These are phyloP conservation scores for Cudoniella acicularis DNA, from an alignment of 495 filamentous ascomycete species.

Conservation along the genomic window DNA sequence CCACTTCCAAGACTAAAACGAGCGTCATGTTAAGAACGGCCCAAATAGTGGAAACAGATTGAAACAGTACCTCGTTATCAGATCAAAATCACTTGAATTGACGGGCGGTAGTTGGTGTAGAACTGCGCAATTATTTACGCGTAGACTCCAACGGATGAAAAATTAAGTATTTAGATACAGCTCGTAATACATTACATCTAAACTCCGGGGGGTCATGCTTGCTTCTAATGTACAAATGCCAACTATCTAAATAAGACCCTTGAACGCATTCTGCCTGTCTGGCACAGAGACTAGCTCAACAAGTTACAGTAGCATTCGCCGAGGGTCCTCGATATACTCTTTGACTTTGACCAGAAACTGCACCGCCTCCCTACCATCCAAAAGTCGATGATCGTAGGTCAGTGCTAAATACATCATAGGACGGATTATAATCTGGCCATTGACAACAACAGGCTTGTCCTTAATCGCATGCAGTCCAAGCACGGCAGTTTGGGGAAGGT, in stretches of 20 bases:
- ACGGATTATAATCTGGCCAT: constrained; percentile 89
- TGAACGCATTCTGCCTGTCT: background rate
- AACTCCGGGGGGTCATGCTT: constrained; percentile 11
- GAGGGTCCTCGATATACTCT: constrained; percentile 96
- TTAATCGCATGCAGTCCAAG: constrained; percentile 98
- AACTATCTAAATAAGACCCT: background rate
- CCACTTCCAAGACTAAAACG: too few species aligned
- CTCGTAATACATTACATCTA: background rate
- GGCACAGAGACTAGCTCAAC: background rate
- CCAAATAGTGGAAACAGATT: too few species aligned
- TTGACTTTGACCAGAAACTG: constrained; percentile 98
- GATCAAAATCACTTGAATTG: too few species aligned
- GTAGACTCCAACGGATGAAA: background rate
- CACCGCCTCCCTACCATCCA: constrained; percentile 94
- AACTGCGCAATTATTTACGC: background rate
- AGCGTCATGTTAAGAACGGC: too few species aligned
- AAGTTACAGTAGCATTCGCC: constrained; percentile 68
- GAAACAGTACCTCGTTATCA: too few species aligned
- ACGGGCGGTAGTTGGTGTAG: too few species aligned
- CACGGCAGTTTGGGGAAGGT: constrained; percentile 92
- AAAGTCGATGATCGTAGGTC: constrained; percentile 93
- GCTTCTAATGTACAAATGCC: constrained; percentile 13
- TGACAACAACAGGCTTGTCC: constrained; percentile 83
- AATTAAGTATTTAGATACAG: background rate
- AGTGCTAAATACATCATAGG: constrained; percentile 99